Percentiles rank a stretch among this genome's conserved stretches.
phyloP scores from a whole-genome alignment of 2,329 filamentous ascomycete genomes.

The Ceratocystis diversiconidia region DNA sequence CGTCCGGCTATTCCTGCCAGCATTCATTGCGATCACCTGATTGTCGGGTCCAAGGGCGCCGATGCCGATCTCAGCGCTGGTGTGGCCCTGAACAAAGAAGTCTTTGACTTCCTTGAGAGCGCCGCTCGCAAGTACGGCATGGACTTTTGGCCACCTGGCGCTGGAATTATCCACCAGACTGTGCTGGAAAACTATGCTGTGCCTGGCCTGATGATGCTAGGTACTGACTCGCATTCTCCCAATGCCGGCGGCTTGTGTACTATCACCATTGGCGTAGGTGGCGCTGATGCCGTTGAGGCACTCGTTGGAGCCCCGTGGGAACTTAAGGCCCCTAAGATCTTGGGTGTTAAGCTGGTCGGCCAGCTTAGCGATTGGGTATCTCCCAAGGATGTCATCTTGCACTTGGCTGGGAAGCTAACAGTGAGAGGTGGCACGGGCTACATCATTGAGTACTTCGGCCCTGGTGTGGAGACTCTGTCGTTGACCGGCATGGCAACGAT shows the following conservation, averaged over 20 bases:
- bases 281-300: constrained; percentile 92
- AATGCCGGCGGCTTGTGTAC: constrained; percentile 91
- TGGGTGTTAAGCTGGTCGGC: constrained; percentile 74
- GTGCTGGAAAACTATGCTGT: constrained; percentile 95
- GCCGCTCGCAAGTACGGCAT: constrained; percentile 84
- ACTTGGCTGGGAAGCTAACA: constrained; percentile 76
- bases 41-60: constrained; percentile 85
- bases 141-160: constrained; percentile 89
- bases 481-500: constrained; percentile 87
- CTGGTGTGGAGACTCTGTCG: constrained; percentile 77
- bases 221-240: constrained; percentile 92
- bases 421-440: constrained; percentile 89
- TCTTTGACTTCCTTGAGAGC: constrained; percentile 93
- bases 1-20: constrained; percentile 87
- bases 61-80: constrained; percentile 71
- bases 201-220: constrained; percentile 97
- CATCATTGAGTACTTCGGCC: constrained; percentile 87
- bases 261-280: constrained; percentile 92
- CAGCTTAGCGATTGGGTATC: constrained; percentile 79
- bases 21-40: constrained; percentile 98
- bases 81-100: constrained; percentile 85
- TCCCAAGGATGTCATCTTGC: constrained; percentile 89
- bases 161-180: constrained; percentile 93
- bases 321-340: constrained; percentile 79
- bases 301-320: constrained; percentile 96